phyloP scores from a whole-genome alignment of 1,139 yeast genomes.

The Hanseniaspora sp. region DNA sequence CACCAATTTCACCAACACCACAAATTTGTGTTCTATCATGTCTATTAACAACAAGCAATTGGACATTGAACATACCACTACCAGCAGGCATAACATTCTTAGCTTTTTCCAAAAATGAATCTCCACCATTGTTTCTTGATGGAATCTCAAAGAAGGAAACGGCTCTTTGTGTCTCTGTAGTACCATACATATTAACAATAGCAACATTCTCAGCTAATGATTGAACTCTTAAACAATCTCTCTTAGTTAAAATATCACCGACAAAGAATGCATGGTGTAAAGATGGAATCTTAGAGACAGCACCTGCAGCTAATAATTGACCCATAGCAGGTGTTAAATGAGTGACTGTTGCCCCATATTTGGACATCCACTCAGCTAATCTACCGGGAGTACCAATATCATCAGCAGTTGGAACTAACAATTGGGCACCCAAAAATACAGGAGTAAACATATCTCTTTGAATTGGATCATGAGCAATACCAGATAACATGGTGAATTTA shows the following conservation, averaged over 20 bases:
- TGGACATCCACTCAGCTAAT: slow-evolving; percentile 94
- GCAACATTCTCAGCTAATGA: slow-evolving; percentile 77
- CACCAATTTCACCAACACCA: slow-evolving; percentile 98
- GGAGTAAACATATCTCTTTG: slow-evolving; percentile 99
- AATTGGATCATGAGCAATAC: slow-evolving; percentile 98
- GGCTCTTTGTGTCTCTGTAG: slow-evolving; percentile 97
- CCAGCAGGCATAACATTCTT: slow-evolving; percentile 99
- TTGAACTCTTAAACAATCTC: slow-evolving; percentile 89
- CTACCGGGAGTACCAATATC: slow-evolving; percentile 98
- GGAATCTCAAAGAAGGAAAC: slow-evolving; percentile 88
- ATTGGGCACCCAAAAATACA: slow-evolving; percentile 82
- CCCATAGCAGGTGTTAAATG: slow-evolving; percentile 99
- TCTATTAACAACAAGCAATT: slow-evolving; percentile 84
- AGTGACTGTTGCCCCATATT: slow-evolving; percentile 84
- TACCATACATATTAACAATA: slow-evolving; percentile 97
- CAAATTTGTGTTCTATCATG: slow-evolving; percentile 78
- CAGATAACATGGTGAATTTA: slow-evolving; percentile 91
- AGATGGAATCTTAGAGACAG: slow-evolving; percentile 73
- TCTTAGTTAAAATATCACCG: slow-evolving; percentile 91
- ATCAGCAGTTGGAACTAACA: slow-evolving; percentile 87
- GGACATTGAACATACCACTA: slow-evolving; percentile 91
- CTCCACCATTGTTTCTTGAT: slow-evolving; percentile 49
- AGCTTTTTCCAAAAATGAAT: slow-evolving; percentile 65
- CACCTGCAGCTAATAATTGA: slow-evolving; percentile 90
- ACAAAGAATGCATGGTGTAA: slow-evolving; percentile 96